These are phyloP conservation scores for Neurospora discreta DNA, from an alignment of 495 filamentous ascomycete species.

Conservation along the genomic window DNA sequence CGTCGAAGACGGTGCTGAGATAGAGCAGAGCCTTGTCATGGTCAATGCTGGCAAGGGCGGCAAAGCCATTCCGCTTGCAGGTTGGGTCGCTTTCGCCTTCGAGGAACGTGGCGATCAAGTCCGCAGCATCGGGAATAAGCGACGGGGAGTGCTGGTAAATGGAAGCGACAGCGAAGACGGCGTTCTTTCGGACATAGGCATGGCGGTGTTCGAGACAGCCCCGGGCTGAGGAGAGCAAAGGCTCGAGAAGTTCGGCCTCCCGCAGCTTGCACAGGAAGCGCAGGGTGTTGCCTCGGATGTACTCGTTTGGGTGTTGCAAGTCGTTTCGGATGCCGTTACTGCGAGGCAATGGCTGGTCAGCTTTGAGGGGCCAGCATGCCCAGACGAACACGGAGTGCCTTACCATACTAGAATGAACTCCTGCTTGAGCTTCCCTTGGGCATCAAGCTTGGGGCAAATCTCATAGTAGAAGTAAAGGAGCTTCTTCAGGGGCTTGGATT, in stretches of 20 bases:
- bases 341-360: slow-evolving; percentile 10
- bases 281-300: slow-evolving; percentile 90
- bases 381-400: slow-evolving; percentile 16
- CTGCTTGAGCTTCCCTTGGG: slow-evolving; percentile 87
- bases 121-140: slow-evolving; percentile 90
- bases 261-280: slow-evolving; percentile 95
- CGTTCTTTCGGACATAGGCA: slow-evolving; percentile 96
- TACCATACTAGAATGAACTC: slow-evolving; percentile 99
- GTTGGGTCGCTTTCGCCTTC: slow-evolving; percentile 87
- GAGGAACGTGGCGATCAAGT: slow-evolving; percentile 82
- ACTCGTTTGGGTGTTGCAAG: slow-evolving; percentile 95
- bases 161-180: slow-evolving; percentile 86
- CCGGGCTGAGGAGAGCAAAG: slow-evolving; percentile 81
- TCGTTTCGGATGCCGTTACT: slow-evolving; percentile 98
- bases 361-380: neutral
- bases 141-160: slow-evolving; percentile 86
- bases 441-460: slow-evolving; percentile 92
- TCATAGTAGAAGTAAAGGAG: slow-evolving; percentile 98
- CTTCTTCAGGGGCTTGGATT: slow-evolving; percentile 94
- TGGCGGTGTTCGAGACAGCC: slow-evolving; percentile 91
- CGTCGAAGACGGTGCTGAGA: slow-evolving; percentile 82
- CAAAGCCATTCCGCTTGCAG: slow-evolving; percentile 97
- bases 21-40: slow-evolving; percentile 90
- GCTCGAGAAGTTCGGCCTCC: slow-evolving; percentile 92
- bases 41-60: slow-evolving; percentile 78